Base-by-base conservation (phyloP, 306 rosid genomes). In the Vigna hirtella region DNA sequence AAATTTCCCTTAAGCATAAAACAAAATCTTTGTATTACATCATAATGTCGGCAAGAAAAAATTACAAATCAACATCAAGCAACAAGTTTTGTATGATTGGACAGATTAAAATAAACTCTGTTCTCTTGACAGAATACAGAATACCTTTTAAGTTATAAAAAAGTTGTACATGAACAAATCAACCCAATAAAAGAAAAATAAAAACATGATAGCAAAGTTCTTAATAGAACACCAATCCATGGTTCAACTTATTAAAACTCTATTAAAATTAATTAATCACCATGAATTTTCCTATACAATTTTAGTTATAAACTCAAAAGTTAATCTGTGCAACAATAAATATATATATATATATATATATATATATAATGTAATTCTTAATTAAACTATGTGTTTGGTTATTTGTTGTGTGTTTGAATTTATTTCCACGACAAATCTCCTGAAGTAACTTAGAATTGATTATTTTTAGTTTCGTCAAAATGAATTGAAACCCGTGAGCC, bases 401-500 rank as follows among this genome's bases (percentile, higher is more conserved):
- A 13, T 2, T 1, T 47, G 52, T 48, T 48, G 17, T 6, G 16
- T 48, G 5, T 3, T 48, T 4, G 12, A 4, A 14, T 4, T 48
- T 14, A 47, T 13, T 13, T 12, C 15, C 16, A 4, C 1, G 0
- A 12, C 5, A 47, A 12, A 12, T 47, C 14, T 47, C 7, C n/a
- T 36, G 8, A 36, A 36, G 0, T 38, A 38, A 38, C 0, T 38
- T 20, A 20, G 1, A 20, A 20, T 20, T 1, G 1, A 0, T 20
- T 20, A 20, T 20, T 20, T 20, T 20, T 20, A 20, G 1, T 20
- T 0, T 0, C 1, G 20, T 20, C 20, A 20, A 20, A 20, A 20
- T 0, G 20, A 0, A 0, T 20, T 20, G 20, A 20, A 20, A 20
- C 1, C 1, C 0, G 20, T 20, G 1, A 20, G 0, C 1, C 1